Percentiles rank a stretch among this genome's conserved stretches.
These are phyloP conservation scores for Agaricales sp. DNA, from an alignment of 1,284 basidiomycete genomes.

Conservation along the genomic window DNA sequence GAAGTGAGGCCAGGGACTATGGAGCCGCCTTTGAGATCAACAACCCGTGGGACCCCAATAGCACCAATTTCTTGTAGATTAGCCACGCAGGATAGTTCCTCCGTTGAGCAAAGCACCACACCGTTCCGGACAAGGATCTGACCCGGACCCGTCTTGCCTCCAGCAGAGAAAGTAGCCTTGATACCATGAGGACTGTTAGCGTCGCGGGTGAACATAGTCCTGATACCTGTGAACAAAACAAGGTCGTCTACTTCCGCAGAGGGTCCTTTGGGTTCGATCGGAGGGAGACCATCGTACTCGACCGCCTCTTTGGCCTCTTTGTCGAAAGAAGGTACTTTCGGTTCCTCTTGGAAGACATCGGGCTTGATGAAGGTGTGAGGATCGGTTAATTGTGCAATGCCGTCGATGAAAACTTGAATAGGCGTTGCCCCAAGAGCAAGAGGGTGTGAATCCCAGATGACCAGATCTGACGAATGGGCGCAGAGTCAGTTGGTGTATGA, in stretches of 20 bases:
- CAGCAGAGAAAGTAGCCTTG: constrained; percentile 17
- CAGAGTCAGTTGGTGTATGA: background rate
- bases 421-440: constrained; percentile 54
- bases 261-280: constrained; percentile 28
- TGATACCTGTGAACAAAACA: constrained; percentile 52
- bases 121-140: constrained; percentile 2
- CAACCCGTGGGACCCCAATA: constrained; percentile 5
- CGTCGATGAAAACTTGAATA: constrained; percentile 67
- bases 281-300: constrained; percentile 59
- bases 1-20: constrained; percentile 41
- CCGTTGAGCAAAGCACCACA: background rate
- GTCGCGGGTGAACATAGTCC: constrained; percentile 31
- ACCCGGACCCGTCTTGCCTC: constrained; percentile 8
- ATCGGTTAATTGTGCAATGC: constrained; percentile 45
- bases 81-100: background rate
- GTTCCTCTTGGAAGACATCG: constrained; percentile 24
- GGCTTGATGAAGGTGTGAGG: constrained; percentile 44
- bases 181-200: constrained; percentile 13
- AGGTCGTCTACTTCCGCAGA: constrained; percentile 21
- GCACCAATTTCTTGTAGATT: background rate
- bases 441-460: constrained; percentile 56
- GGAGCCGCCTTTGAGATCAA: constrained; percentile 15
- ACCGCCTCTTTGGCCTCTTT: constrained; percentile 41
- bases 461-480: constrained; percentile 27
- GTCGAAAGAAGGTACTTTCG: constrained; percentile 37